Evolutionary conservation across 345 rosid genomes (phyloP), one percentile per base, ranked within the genome.

Genomic region (Aegle marmelos): DNA sequence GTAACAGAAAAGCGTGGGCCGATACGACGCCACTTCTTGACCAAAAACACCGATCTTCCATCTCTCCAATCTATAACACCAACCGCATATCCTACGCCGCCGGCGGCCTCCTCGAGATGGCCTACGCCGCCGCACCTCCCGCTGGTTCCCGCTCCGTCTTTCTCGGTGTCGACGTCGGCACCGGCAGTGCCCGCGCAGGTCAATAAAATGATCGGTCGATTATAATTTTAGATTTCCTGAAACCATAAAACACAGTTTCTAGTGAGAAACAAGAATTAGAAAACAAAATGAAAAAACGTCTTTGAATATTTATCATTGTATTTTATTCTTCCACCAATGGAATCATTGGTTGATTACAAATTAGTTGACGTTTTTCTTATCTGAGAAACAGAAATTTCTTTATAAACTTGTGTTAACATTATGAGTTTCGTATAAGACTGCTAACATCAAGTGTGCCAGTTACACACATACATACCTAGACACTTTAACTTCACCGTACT

Each of bases 141-240:
- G 6, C 72, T 0, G 78, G 88, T 21, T 83, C 73, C 63, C 89
- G 93, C 69, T 75, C 90, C 67, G 78, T 89, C 74, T 92, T 91
- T 82, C 96, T 95, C 81, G 97, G 99, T 45, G 91, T 95, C 27
- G 99, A 95, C 84, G 98, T 94, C 45, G 99, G 99, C 82, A 95
- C 98, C 41, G 96, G 97, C 81, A 95, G 99, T 78, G 98, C 98
- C 39, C 95, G 98, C 71, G 99, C 99, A 57, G 98, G 99, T 93
- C 57, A 27, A 76, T 61, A 19, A 19, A 62, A 28, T 30, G 36
- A 14, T 28, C 9, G 3, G 7, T 2, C 8, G 67, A 30, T 17
- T 6, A 16, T 17, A 9, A 13, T 16, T 53, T 53, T 53, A 53
- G 4, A 4, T 16, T 53, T 53, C 7, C 57, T 53, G 22, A 17